These are phyloP conservation scores for Terfezia claveryi DNA, from an alignment of 495 filamentous ascomycete genomes.

Conservation along the genomic window DNA sequence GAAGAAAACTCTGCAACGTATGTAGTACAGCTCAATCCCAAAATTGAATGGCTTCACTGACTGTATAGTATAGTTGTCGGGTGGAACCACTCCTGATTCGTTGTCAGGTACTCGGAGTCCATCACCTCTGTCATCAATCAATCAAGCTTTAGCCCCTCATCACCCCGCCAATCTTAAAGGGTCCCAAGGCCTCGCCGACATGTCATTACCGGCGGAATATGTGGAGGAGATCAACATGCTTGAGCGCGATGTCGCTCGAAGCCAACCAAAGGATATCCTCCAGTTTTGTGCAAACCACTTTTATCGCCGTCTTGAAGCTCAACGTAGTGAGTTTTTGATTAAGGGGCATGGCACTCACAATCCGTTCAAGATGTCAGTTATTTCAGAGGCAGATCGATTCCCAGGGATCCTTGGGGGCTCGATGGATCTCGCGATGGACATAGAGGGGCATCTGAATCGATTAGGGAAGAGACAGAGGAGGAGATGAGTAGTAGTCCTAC, in stretches of 20 bases:
- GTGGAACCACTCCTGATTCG: neutral
- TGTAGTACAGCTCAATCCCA: neutral
- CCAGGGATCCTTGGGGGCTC: conserved; percentile 2
- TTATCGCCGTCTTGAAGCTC: conserved; percentile 34
- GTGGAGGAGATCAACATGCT: conserved; percentile 36
- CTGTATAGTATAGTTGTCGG: too few relatives aligned
- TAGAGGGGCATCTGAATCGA: conserved; percentile 26
- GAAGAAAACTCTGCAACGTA: neutral
- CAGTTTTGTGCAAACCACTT: conserved; percentile 51
- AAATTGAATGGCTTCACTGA: neutral
- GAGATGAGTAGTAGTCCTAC: neutral
- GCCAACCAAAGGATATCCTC: conserved; percentile 34
- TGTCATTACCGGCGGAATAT: conserved; percentile 32
- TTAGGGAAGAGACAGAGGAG: conserved; percentile 33
- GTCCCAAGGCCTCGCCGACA: neutral
- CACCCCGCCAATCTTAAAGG: neutral
- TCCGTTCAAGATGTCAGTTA: conserved; percentile 22
- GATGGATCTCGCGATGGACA: conserved; percentile 23
- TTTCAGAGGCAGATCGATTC: conserved; percentile 11
- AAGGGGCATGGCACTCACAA: conserved; percentile 24
- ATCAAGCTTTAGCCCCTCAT: neutral
- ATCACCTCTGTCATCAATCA: neutral
- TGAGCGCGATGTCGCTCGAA: conserved; percentile 31
- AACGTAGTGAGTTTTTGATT: conserved; percentile 32
- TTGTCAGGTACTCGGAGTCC: neutral